A percentile compares a stretch with the other conserved stretches of the same genome.
Conservation (phyloP, 176 grass and related monocot species). For the Panicum miliaceum region DNA sequence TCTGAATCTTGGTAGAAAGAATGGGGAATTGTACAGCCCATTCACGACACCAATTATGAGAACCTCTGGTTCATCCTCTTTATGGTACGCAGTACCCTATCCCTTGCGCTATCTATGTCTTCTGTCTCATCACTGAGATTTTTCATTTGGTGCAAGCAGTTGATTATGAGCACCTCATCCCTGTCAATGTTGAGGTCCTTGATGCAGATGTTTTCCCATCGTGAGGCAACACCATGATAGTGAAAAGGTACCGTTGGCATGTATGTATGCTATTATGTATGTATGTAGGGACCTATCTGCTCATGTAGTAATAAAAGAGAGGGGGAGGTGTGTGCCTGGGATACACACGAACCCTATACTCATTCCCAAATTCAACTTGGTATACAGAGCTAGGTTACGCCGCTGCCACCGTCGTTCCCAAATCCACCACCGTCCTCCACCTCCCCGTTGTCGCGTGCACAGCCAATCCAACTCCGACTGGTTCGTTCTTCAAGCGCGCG, state of each 20-base stretch:
- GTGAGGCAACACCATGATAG: conserved; percentile 59
- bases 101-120: conserved; percentile 51
- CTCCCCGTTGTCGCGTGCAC: no score
- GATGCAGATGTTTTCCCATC: conserved; percentile 54
- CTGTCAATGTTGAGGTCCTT: conserved; percentile 61
- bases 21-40: conserved; percentile 45
- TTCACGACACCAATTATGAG: conserved; percentile 62
- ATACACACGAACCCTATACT: no score
- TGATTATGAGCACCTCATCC: conserved; percentile 64
- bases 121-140: conserved; percentile 56
- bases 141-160: conserved; percentile 48
- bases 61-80: conserved; percentile 60
- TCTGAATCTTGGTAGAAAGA: conserved; percentile 61
- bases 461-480: no score
- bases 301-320: no score
- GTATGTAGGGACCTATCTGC: no score
- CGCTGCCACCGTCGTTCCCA: no score
- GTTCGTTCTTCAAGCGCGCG: no score
- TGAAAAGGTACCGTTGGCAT: conserved; percentile 36
- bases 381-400: no score
- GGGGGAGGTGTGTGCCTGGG: no score
- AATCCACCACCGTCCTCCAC: no score
- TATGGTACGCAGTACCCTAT: conserved; percentile 57
- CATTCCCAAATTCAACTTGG: no score
- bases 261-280: no score